A percentile compares a stretch with the other conserved stretches of the same genome.
phyloP scores from a whole-genome alignment of 805 yeast species.

The Gaillardinia entomophila region DNA sequence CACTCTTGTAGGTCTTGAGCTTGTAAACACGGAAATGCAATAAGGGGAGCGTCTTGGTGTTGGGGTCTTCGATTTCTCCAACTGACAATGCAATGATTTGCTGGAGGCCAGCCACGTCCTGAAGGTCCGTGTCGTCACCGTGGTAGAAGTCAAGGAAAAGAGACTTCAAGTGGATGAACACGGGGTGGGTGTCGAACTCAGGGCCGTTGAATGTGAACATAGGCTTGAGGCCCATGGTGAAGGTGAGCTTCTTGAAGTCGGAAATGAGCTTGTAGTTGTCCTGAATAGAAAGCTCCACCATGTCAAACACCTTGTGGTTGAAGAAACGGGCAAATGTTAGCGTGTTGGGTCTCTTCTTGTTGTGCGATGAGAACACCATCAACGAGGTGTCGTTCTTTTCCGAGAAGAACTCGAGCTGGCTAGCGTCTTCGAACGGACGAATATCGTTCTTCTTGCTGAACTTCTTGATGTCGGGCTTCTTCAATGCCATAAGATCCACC shows the following conservation, averaged over 20 bases:
- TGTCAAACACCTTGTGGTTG: constrained; percentile 84
- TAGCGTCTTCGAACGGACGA: constrained; percentile 87
- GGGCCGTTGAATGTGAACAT: constrained; percentile 92
- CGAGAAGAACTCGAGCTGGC: constrained; percentile 82
- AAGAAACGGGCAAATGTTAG: constrained; percentile 85
- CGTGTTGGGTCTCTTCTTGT: constrained; percentile 90
- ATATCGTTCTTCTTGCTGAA: constrained; percentile 85
- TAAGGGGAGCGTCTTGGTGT: constrained; percentile 65
- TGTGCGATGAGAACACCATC: constrained; percentile 69
- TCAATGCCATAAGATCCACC: constrained; percentile 82
- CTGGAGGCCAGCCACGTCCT: constrained; percentile 94
- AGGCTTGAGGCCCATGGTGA: constrained; percentile 87
- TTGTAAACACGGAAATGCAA: constrained; percentile 89
- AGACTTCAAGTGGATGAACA: constrained; percentile 78
- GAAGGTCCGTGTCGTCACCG: constrained; percentile 72
- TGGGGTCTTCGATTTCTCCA: constrained; percentile 69
- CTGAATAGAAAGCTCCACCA: constrained; percentile 80
- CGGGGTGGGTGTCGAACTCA: constrained; percentile 84
- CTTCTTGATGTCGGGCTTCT: constrained; percentile 85
- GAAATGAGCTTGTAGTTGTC: constrained; percentile 60
- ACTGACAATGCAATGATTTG: constrained; percentile 79
- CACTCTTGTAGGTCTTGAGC: constrained; percentile 73
- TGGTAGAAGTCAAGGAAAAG: constrained; percentile 86
- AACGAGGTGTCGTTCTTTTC: constrained; percentile 92
- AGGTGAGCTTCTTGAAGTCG: constrained; percentile 78